Evolutionary conservation across 805 yeast species (phyloP).

Genomic region (Jamesozyma piceae): DNA sequence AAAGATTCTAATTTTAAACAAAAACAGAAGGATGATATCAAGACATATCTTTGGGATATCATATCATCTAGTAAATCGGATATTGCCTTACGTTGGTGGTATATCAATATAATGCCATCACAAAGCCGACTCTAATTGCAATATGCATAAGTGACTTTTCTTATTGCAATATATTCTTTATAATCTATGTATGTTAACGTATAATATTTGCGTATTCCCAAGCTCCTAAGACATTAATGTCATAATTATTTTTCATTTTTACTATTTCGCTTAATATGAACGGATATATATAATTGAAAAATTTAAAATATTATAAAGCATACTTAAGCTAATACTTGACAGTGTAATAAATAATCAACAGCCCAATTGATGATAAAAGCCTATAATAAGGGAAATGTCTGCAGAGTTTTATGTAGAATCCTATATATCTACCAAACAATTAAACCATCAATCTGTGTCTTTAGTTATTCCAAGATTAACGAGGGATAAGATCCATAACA

Average conservation of each 20-base stretch:
- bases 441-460: slow-evolving; percentile 29
- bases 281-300: too few relatives aligned
- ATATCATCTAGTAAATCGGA: slow-evolving; percentile 13
- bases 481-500: slow-evolving; percentile 25
- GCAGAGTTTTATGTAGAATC: slow-evolving; percentile 27
- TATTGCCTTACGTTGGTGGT: slow-evolving; percentile 26
- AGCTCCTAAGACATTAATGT: too few relatives aligned
- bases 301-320: too few relatives aligned
- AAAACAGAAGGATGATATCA: slow-evolving; percentile 5
- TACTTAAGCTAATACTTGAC: too few relatives aligned
- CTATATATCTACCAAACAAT: slow-evolving; percentile 20
- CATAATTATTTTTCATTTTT: too few relatives aligned
- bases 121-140: slow-evolving; percentile 4
- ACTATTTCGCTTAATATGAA: too few relatives aligned
- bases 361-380: too few relatives aligned
- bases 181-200: neutral
- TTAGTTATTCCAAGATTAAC: slow-evolving; percentile 26
- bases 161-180: neutral
- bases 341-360: too few relatives aligned
- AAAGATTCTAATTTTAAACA: slow-evolving; percentile 3
- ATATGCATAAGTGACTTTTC: neutral
- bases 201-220: too few relatives aligned
- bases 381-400: too few relatives aligned
- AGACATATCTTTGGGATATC: slow-evolving; percentile 17
- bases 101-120: slow-evolving; percentile 8